phyloP scores from a whole-genome alignment of 257 asterid species.

The Datura wrightii region DNA sequence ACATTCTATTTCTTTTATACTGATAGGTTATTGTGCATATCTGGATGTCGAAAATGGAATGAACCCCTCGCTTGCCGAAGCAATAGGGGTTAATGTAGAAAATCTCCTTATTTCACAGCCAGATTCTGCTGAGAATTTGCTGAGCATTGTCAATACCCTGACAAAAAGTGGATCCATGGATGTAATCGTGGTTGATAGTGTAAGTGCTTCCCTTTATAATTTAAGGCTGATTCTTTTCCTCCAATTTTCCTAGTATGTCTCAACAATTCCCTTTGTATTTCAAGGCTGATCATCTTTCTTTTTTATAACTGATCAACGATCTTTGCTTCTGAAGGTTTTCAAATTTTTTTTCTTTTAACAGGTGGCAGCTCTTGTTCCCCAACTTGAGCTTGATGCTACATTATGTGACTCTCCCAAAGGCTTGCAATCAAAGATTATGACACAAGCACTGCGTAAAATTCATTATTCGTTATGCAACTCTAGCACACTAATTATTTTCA shows the following conservation, averaged over 20 bases:
- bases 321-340: neutral
- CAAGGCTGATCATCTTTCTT: neutral
- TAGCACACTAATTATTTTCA: conserved; percentile 77
- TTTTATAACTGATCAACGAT: neutral
- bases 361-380: conserved; percentile 99
- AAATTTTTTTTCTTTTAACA: conserved; percentile 45
- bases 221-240: neutral
- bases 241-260: conserved; percentile 23
- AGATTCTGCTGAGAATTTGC: conserved; percentile 92
- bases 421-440: conserved; percentile 75
- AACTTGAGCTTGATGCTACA: conserved; percentile 63
- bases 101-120: conserved; percentile 95
- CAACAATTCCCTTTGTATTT: conserved; percentile 14
- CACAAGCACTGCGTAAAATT: conserved; percentile 86
- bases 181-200: conserved; percentile 96
- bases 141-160: conserved; percentile 87
- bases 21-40: conserved; percentile 91
- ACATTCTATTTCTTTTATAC: conserved; percentile 31
- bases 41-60: conserved; percentile 96
- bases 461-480: conserved; percentile 83
- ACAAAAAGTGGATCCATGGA: conserved; percentile 86
- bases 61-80: conserved; percentile 82
- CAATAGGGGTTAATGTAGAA: conserved; percentile 79
- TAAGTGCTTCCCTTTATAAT: conserved; percentile 48
- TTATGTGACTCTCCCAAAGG: conserved; percentile 56